Base-by-base conservation (phyloP, 306 rosid genomes). In the Rosa multiflora region DNA sequence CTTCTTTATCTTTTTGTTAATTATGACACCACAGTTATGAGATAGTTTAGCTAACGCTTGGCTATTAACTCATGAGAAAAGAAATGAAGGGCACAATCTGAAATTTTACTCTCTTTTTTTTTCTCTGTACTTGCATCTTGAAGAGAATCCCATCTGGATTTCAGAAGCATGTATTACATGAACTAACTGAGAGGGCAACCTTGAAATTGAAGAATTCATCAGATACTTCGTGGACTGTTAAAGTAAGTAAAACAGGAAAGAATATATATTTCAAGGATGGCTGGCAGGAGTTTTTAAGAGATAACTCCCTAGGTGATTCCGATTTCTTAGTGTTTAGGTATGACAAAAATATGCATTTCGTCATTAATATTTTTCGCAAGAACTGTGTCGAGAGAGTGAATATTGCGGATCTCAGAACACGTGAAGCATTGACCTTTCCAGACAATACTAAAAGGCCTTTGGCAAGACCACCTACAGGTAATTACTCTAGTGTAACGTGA, bases 281-380 rank as follows among this genome's bases (percentile, higher is more conserved):
- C 59, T 74, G 79, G 79, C 20, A 49, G 18, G 39, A 66, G 35
- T 80, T 66, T 68, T 32, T 66, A 5, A 9, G 4, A 51, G 75
- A 80, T 44, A 67, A 80, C 70, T 52, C 55, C 23, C 47, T 80
- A 26, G 55, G 46, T 21, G 37, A n/a, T 2, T 23, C 67, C 20
- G 75, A 66, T 69, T 43, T 67, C 23, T 53, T 80, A 48, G 10
- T 39, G 21, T 64, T 80, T 58, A 64, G 17, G 17, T 74, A 80
- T 17, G 66, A 64, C 32, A 63, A 32, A 64, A 58, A 49, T 13
- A 37, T 37, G 47, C 15, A 53, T 56, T 78, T 78, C 76, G 42
- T 21, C 49, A 17, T 70, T 6, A 29, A 10, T 20, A 56, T 78
- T 23, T 70, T 77, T 23, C 67, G 52, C 21, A 51, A 52, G 15